These are phyloP conservation scores for Vitis hybrid DNA, from an alignment of 177 flowering plant genomes.

Conservation along the genomic window DNA sequence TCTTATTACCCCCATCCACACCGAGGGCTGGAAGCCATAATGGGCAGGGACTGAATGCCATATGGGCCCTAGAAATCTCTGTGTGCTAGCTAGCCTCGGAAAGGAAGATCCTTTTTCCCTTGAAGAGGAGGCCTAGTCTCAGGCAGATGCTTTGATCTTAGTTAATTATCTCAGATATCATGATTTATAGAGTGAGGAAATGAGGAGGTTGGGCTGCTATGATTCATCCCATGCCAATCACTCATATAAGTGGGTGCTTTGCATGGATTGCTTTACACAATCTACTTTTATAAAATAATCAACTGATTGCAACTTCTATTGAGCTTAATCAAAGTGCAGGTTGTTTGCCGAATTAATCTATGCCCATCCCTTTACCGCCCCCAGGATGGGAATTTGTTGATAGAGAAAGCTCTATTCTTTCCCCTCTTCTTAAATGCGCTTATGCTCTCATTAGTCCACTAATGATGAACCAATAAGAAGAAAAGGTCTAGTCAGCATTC, in stretches of 20 bases:
- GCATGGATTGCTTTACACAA: constrained; percentile 3
- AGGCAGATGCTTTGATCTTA: background rate
- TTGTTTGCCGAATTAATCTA: background rate
- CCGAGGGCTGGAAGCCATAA: constrained; percentile 15
- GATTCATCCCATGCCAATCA: constrained; percentile 25
- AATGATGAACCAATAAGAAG: background rate
- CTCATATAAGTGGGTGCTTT: constrained; percentile 5
- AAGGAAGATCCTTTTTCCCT: no score
- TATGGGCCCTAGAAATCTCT: constrained; percentile 13
- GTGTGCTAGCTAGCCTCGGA: background rate
- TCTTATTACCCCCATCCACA: constrained; percentile 11
- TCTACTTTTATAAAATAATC: background rate
- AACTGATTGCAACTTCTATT: background rate
- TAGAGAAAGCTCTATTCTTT: background rate
- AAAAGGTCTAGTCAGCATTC: no score
- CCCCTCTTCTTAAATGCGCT: background rate
- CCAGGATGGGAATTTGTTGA: background rate
- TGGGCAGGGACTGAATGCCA: constrained; percentile 19
- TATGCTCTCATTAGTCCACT: background rate
- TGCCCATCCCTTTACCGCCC: background rate
- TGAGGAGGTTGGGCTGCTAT: constrained; percentile 8
- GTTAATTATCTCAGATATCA: no score
- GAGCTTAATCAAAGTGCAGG: background rate
- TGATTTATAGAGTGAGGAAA: no score
- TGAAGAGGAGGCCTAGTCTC: no score